Evolutionary conservation across 176 grass and related monocot genomes (phyloP).

Genomic region (Carex cristatella): DNA sequence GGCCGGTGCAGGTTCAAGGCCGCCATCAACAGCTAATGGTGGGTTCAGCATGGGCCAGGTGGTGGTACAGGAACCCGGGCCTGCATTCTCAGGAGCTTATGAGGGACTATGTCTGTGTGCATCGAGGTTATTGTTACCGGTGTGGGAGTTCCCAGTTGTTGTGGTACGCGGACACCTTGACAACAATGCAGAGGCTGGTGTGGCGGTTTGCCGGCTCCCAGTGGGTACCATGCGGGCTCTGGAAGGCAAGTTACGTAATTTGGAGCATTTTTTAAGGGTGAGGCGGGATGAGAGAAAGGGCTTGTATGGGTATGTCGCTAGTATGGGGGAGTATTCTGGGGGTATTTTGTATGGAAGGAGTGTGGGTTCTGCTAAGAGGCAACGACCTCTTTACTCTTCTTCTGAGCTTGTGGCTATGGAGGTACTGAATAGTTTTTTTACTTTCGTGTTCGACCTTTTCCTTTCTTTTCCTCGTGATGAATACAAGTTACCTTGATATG

Average conservation of each 20-base stretch:
- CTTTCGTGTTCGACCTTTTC: not conserved
- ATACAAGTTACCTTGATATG: not conserved
- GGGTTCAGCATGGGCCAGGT: conserved; percentile 99
- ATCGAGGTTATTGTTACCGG: conserved; percentile 81
- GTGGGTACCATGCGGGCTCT: conserved; percentile 73
- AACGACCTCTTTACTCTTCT: conserved; percentile 56
- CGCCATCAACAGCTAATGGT: conserved; percentile 47
- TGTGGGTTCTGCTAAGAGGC: conserved; percentile 62
- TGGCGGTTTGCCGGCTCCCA: conserved; percentile 69
- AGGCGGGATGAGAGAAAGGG: conserved; percentile 97
- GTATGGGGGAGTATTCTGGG: conserved; percentile 79
- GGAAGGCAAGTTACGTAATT: conserved; percentile 73
- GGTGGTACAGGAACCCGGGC: conserved; percentile 89
- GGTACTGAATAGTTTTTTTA: conserved; percentile 37
- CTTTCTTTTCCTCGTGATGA: conserved; percentile 4
- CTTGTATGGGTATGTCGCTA: conserved; percentile 86
- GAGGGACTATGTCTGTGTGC: conserved; percentile 96
- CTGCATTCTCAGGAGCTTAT: conserved; percentile 90
- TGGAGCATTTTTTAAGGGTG: conserved; percentile 91
- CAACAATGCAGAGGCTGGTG: conserved; percentile 43
- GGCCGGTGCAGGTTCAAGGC: conserved; percentile 2
- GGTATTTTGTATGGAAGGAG: conserved; percentile 80
- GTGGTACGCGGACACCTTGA: conserved; percentile 53
- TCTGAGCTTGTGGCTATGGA: conserved; percentile 94
- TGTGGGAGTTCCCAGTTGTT: conserved; percentile 91